Base-by-base conservation (phyloP, 2,329 filamentous ascomycete genomes). In the Beauveria brongniartii region DNA sequence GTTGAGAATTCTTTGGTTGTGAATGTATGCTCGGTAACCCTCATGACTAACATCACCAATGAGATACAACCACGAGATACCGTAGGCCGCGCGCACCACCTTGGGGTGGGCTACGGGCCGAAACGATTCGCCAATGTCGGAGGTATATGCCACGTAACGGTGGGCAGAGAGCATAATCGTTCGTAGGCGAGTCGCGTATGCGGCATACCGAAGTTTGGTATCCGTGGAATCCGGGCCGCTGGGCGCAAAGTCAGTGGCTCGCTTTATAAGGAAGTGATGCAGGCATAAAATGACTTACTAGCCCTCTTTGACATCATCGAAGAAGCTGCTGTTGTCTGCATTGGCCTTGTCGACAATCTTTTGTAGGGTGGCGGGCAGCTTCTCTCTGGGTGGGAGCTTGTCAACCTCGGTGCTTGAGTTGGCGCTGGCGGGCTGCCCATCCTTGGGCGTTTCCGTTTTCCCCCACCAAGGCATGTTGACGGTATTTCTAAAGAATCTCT, bases 101-200 rank as follows among this genome's bases (percentile, higher is more conserved):
- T 82, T 86, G 0, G 92, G 93, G 71, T 97, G 92, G 4, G 93
- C 92, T 44, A 99, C 83, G 0, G 94, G 94, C 2, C 94, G 86
- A 76, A 99, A 99, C 0, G 90, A 95, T 75, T 99, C 94, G 72
- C 94, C 94, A 65, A 99, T 93, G 69, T 97, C 93, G 22, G 88
- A 92, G 0, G 94, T 97, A 73, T 99, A 99, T 61, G 94, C 94
- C 54, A 99, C 92, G 70, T 99, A 99, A 69, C 94, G 88, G 70
- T 97, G 94, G 4, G 92, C 92, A 18, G 90, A 91, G 67, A 92
- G 79, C 69, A 99, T 85, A 66, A 97, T 90, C 8, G 92, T 96
- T 64, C 91, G 87, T 64, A 94, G 78, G 54, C 94, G 87, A 63
- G 87, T 86, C 53, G 91, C 91, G 76, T 99, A 99, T 67, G 90